phyloP scores from a whole-genome alignment of 1,139 yeast species.

The Taphrina pruni region DNA sequence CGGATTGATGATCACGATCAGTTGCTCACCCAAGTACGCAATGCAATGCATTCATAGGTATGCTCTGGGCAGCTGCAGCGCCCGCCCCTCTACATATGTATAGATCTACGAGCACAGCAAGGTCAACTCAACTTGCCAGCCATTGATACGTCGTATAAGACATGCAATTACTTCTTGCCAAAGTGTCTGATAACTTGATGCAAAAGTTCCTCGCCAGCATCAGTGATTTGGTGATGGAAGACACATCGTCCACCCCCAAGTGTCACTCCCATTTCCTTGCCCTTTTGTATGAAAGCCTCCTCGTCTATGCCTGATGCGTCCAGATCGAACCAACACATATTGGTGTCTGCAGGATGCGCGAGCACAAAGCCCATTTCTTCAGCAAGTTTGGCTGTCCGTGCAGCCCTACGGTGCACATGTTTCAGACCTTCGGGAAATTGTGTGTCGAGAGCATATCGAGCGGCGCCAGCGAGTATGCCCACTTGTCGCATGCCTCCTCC shows the following conservation, averaged over 20 bases:
- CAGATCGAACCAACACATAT: conserved; percentile 80
- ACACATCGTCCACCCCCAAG: conserved; percentile 76
- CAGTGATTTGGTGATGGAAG: conserved; percentile 74
- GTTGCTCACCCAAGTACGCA: too few species aligned
- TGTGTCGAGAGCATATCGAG: conserved; percentile 74
- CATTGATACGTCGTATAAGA: background rate
- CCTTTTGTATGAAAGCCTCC: conserved; percentile 61
- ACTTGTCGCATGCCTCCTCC: conserved; percentile 96
- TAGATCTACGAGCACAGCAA: too few species aligned
- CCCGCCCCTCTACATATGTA: too few species aligned
- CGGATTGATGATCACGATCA: background rate
- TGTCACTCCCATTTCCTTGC: conserved; percentile 66
- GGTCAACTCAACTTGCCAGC: too few species aligned
- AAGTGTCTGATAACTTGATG: conserved; percentile 18
- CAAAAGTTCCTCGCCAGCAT: conserved; percentile 25
- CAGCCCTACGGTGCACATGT: conserved; percentile 71
- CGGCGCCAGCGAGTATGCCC: conserved; percentile 85
- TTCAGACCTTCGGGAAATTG: conserved; percentile 65
- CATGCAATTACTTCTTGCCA: background rate
- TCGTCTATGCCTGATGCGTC: conserved; percentile 66
- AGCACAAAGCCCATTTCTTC: conserved; percentile 60
- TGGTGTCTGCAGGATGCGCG: conserved; percentile 81
- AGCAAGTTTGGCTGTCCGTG: conserved; percentile 68
- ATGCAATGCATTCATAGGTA: too few species aligned
- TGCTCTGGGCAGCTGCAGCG: too few species aligned